A percentile compares a stretch with the other conserved stretches of the same genome.
These are phyloP conservation scores for Pleomassaria siparia DNA, from an alignment of 2,329 filamentous ascomycete genomes.

Conservation along the genomic window DNA sequence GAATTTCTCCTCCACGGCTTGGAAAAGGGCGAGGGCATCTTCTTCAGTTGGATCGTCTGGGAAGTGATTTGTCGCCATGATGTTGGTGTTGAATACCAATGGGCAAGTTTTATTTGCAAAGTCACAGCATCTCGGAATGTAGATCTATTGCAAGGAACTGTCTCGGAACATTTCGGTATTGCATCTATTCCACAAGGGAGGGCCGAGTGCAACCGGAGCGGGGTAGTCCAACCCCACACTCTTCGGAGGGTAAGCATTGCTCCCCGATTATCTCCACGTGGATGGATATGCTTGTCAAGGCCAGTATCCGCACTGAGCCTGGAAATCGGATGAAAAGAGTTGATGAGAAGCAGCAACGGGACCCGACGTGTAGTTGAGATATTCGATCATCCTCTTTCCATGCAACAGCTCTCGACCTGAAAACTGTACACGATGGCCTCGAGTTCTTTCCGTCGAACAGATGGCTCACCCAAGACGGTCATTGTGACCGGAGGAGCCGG, in stretches of 20 bases:
- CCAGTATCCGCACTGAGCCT: not conserved
- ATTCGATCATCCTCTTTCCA: not conserved
- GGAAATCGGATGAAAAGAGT: not conserved
- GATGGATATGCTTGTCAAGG: not conserved
- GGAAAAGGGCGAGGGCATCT: conserved; percentile 46
- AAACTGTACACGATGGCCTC: not conserved
- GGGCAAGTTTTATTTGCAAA: not conserved
- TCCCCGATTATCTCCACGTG: conserved; percentile 4
- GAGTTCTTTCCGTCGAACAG: conserved; percentile 10
- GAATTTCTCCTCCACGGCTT: conserved; percentile 47
- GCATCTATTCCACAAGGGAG: conserved; percentile 2
- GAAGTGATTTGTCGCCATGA: conserved; percentile 17
- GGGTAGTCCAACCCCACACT: conserved; percentile 5
- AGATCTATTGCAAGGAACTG: not conserved
- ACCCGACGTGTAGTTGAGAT: not conserved
- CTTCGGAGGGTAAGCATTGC: conserved; percentile 7
- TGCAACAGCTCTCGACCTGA: not conserved
- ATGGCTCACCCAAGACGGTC: conserved; percentile 37
- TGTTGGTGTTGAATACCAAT: not conserved
- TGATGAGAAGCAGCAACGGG: not conserved
- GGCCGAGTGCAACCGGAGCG: conserved; percentile 4
- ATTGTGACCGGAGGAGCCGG: conserved; percentile 46
- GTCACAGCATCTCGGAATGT: not conserved
- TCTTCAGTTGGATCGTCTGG: conserved; percentile 38
- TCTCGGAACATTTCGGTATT: conserved; percentile 1